Conservation (phyloP, 192 early-diverging fungal species). For the Podila minutissima region DNA sequence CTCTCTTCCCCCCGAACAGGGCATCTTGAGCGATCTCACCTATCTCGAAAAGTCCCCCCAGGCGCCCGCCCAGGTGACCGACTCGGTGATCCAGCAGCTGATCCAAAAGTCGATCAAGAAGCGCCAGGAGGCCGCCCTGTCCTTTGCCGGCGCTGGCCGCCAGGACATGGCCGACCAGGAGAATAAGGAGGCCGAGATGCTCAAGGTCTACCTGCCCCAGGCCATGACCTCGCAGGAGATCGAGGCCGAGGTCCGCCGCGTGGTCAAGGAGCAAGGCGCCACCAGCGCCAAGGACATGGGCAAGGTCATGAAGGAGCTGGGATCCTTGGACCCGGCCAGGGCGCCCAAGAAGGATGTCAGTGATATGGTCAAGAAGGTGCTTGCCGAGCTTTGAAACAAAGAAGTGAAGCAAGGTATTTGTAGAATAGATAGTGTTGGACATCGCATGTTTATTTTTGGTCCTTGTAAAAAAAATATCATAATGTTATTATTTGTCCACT, state of each 20-base stretch:
- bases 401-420: too few relatives aligned
- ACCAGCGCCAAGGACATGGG: conserved; percentile 80
- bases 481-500: too few relatives aligned
- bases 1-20: conserved; percentile 72
- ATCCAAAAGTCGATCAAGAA: conserved; percentile 87
- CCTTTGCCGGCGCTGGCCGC: conserved; percentile 73
- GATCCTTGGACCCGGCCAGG: conserved; percentile 68
- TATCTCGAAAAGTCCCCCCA: conserved; percentile 77
- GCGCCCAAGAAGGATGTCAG: conserved; percentile 84
- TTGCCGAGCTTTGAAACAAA: conserved; percentile 27
- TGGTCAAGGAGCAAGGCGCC: conserved; percentile 67
- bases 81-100: conserved; percentile 68
- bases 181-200: conserved; percentile 70
- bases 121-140: conserved; percentile 77
- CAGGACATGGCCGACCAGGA: conserved; percentile 81
- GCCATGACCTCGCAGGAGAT: conserved; percentile 83
- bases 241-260: conserved; percentile 61
- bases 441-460: too few relatives aligned
- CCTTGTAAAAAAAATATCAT: too few relatives aligned
- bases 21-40: conserved; percentile 80
- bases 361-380: conserved; percentile 77
- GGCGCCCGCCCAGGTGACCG: conserved; percentile 56
- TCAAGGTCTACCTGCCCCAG: conserved; percentile 79
- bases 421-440: too few relatives aligned
- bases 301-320: conserved; percentile 84